phyloP scores from a whole-genome alignment of 768 basidiomycete genomes.

The Tricholoma saponaceum region DNA sequence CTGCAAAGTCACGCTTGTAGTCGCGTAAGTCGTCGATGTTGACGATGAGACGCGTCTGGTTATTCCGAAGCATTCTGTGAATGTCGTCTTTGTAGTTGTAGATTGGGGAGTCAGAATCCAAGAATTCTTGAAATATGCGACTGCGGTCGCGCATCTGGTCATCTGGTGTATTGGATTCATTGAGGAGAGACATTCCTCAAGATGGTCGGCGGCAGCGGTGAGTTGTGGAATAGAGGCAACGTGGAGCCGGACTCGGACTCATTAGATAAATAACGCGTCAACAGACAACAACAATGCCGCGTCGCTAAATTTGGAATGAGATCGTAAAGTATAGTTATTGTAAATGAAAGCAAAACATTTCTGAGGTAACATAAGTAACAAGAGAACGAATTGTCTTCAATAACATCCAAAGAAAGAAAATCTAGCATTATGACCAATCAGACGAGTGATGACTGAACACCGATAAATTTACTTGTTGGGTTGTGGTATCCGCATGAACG shows the following conservation, averaged over 20 bases:
- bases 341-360: no score
- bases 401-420: no score
- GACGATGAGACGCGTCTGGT: conserved; percentile 86
- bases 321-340: no score
- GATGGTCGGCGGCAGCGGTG: conserved; percentile 6
- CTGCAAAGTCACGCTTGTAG: conserved; percentile 82
- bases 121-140: conserved; percentile 80
- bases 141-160: conserved; percentile 70
- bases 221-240: background rate
- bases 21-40: conserved; percentile 96
- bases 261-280: conserved; percentile 4
- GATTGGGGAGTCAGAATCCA: conserved; percentile 59
- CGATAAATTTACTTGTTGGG: conserved; percentile 7
- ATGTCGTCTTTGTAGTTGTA: conserved; percentile 88
- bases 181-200: conserved; percentile 39
- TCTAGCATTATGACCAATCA: no score
- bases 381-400: no score
- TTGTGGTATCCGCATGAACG: no score
- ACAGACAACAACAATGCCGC: conserved; percentile 5
- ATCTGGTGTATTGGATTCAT: conserved; percentile 65
- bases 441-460: conserved; percentile 12
- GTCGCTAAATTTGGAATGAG: background rate
- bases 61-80: conserved; percentile 73
- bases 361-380: no score
- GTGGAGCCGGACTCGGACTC: background rate